Evolutionary conservation across 1,284 basidiomycete genomes (phyloP).

Genomic region (Malassezia restricta): DNA sequence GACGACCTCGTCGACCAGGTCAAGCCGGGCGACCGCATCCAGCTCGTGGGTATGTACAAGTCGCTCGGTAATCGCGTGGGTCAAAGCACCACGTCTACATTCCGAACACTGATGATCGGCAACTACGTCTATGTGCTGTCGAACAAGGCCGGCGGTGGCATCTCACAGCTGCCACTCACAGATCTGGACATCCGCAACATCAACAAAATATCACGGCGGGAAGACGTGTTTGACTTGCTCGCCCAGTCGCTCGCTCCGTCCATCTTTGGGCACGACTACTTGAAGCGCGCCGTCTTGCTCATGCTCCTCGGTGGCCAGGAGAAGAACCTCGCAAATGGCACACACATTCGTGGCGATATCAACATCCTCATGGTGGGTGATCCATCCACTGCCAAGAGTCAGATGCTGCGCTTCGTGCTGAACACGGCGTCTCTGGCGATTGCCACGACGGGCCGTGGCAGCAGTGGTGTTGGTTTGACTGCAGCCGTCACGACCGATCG

Average conservation of each 20-base stretch:
- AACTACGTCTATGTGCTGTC: slow-evolving; percentile 95
- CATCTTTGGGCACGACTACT: slow-evolving; percentile 89
- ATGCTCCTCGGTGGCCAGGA: slow-evolving; percentile 89
- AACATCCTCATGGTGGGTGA: slow-evolving; percentile 99
- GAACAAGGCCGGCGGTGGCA: slow-evolving; percentile 88
- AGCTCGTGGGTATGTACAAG: slow-evolving; percentile 88
- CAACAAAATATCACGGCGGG: slow-evolving; percentile 74
- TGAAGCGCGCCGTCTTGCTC: slow-evolving; percentile 85
- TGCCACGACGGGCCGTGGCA: slow-evolving; percentile 92
- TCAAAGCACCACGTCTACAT: slow-evolving; percentile 57
- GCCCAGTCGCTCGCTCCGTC: slow-evolving; percentile 93
- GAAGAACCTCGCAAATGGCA: slow-evolving; percentile 94
- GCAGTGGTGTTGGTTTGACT: slow-evolving; percentile 94
- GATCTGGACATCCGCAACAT: slow-evolving; percentile 92
- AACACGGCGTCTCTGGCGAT: slow-evolving; percentile 93
- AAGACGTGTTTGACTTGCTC: slow-evolving; percentile 73
- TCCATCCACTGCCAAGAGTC: slow-evolving; percentile 93
- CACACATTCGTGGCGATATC: slow-evolving; percentile 98
- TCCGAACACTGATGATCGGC: slow-evolving; percentile 86
- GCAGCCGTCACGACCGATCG: slow-evolving; percentile 98
- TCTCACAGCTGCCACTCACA: slow-evolving; percentile 81
- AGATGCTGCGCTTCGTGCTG: slow-evolving; percentile 88
- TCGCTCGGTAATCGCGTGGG: slow-evolving; percentile 71
- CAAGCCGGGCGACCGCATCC: slow-evolving; percentile 94
- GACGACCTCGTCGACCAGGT: slow-evolving; percentile 94